Evolutionary conservation across 257 asterid genomes (phyloP).

Genomic region (Ajuga chamaepitys): DNA sequence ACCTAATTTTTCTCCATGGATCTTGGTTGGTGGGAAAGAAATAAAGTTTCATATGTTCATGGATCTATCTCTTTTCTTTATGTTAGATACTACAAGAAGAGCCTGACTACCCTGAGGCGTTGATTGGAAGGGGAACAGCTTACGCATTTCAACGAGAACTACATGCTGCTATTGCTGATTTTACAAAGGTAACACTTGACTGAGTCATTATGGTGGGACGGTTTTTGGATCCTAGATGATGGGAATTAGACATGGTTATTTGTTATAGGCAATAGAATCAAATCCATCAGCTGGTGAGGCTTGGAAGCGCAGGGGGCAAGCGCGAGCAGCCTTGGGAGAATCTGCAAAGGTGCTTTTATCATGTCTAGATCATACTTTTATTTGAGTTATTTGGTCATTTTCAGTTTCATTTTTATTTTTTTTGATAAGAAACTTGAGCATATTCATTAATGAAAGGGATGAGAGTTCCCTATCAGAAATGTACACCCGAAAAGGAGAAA

Average conservation of each 20-base stretch:
- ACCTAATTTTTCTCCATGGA: constrained; percentile 12
- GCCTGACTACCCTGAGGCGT: constrained; percentile 90
- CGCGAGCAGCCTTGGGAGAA: constrained; percentile 97
- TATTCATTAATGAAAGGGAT: too few species aligned
- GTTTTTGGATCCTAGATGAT: constrained; percentile 14
- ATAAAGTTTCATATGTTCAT: constrained; percentile 9
- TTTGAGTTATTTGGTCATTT: too few species aligned
- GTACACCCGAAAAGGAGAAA: too few species aligned
- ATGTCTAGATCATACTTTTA: background rate
- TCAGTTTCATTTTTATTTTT: too few species aligned
- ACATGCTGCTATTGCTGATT: constrained; percentile 92
- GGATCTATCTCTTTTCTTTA: constrained; percentile 14
- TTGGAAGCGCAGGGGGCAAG: constrained; percentile 99
- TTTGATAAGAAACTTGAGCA: too few species aligned
- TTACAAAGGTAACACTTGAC: constrained; percentile 59
- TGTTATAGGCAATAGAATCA: constrained; percentile 72
- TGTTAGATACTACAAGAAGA: constrained; percentile 80
- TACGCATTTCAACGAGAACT: constrained; percentile 96
- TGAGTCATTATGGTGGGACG: constrained; percentile 1
- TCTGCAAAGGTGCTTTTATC: constrained; percentile 63
- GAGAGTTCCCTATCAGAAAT: too few species aligned
- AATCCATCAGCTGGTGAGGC: constrained; percentile 98
- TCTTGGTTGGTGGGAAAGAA: constrained; percentile 12
- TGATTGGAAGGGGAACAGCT: constrained; percentile 98
- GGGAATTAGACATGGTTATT: constrained; percentile 19